phyloP scores from a whole-genome alignment of 2,329 filamentous ascomycete species.

The Sclerotinia subarctica region DNA sequence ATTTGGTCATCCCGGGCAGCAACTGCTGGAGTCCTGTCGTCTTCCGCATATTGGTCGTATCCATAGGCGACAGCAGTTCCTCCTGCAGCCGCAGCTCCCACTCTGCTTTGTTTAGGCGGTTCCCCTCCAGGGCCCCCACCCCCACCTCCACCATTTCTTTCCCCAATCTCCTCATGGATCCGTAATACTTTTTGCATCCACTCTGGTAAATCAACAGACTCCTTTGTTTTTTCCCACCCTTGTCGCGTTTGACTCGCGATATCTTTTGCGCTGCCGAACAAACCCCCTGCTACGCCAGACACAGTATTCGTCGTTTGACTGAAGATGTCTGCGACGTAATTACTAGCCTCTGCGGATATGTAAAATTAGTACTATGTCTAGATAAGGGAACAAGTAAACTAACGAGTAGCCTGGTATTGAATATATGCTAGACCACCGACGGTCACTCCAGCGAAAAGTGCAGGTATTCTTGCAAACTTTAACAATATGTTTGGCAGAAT shows the following conservation, averaged over 20 bases:
- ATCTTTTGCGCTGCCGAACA: constrained; percentile 70
- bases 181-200: constrained; percentile 77
- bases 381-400: constrained; percentile 36
- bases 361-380: background rate
- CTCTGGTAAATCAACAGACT: constrained; percentile 66
- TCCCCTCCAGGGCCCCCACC: constrained; percentile 46
- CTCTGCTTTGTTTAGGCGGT: constrained; percentile 57
- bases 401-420: constrained; percentile 91
- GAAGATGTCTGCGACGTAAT: constrained; percentile 73
- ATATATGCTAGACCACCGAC: constrained; percentile 87
- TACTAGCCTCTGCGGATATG: constrained; percentile 60
- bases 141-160: constrained; percentile 38
- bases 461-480: constrained; percentile 84
- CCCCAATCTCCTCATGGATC: constrained; percentile 57
- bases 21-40: constrained; percentile 62
- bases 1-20: constrained; percentile 90
- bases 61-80: constrained; percentile 77
- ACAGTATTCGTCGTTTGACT: constrained; percentile 70
- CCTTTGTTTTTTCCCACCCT: constrained; percentile 82
- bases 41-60: constrained; percentile 65
- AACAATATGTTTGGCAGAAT: constrained; percentile 82
- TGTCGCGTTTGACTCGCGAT: constrained; percentile 75
- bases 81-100: constrained; percentile 60
- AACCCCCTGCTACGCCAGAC: constrained; percentile 60
- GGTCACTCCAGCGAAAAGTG: constrained; percentile 85